A percentile compares a stretch with the other conserved stretches of the same genome.
These are phyloP conservation scores for Leishmania braziliensis DNA, from an alignment of 208 protist genomes.

Conservation along the genomic window DNA sequence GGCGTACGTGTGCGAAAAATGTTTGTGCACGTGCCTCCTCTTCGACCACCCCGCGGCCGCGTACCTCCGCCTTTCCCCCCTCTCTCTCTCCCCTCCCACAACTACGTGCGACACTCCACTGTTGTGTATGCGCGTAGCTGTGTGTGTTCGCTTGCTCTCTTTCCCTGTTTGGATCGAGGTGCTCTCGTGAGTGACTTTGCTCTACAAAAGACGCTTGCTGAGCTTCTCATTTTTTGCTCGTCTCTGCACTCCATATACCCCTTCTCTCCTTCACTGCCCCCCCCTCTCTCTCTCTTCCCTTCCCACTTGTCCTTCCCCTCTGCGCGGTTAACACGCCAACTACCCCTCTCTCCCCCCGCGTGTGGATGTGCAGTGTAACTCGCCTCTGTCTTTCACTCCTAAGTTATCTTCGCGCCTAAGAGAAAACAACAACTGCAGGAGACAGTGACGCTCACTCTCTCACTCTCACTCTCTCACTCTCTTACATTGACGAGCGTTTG, in stretches of 20 bases:
- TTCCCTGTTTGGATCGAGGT: neutral
- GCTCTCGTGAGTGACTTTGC: neutral
- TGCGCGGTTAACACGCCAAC: neutral
- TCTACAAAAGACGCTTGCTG: neutral
- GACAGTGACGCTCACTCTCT: neutral
- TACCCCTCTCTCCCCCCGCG: neutral
- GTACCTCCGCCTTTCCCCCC: neutral
- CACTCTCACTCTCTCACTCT: neutral
- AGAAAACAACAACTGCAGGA: neutral
- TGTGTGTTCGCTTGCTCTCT: neutral
- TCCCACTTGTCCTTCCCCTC: neutral
- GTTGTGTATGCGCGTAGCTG: neutral
- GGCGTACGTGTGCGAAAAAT: neutral
- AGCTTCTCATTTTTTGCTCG: neutral
- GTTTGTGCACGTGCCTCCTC: neutral
- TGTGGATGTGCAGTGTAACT: neutral
- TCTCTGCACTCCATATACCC: neutral
- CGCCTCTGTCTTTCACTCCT: neutral
- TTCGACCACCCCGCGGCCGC: neutral
- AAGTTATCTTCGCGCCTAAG: neutral
- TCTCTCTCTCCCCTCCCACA: too few species aligned
- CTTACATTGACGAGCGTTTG: neutral
- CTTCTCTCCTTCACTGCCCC: neutral
- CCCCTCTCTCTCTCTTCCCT: neutral
- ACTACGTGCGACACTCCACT: neutral